These are phyloP conservation scores for Carex cristatella DNA, from an alignment of 176 grass and related monocot genomes.

Conservation along the genomic window DNA sequence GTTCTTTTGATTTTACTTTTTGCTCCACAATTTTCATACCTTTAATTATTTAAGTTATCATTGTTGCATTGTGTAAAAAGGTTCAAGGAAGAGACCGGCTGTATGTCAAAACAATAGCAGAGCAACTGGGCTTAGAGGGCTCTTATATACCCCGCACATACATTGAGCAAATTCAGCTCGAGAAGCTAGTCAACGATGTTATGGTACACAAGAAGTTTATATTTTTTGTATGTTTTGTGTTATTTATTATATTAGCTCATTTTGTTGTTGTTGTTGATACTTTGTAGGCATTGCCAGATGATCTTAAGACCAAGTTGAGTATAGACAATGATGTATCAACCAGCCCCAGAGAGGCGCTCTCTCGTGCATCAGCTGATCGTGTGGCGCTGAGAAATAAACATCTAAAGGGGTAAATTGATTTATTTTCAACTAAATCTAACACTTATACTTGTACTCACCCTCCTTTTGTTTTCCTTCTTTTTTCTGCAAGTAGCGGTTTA, in stretches of 20 bases:
- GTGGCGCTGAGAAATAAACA: constrained; percentile 63
- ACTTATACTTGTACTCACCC: neutral
- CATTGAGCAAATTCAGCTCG: constrained; percentile 97
- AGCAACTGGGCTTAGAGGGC: constrained; percentile 77
- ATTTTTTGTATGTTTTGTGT: neutral
- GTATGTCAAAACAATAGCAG: constrained; percentile 65
- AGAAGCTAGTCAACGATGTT: constrained; percentile 95
- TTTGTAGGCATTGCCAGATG: constrained; percentile 87
- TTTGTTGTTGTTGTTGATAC: neutral
- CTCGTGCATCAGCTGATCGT: constrained; percentile 61
- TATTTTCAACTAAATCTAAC: constrained; percentile 19
- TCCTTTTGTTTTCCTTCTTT: neutral
- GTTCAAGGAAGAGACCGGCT: constrained; percentile 89
- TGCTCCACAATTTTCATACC: neutral
- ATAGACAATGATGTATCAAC: constrained; percentile 85
- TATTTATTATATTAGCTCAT: neutral
- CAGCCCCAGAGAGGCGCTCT: constrained; percentile 92
- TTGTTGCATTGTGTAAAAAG: constrained; percentile 32
- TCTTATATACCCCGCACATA: constrained; percentile 88
- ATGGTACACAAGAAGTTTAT: constrained; percentile 49
- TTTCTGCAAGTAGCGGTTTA: neutral
- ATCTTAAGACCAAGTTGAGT: constrained; percentile 90
- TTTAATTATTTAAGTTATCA: constrained; percentile 1
- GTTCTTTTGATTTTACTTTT: neutral
- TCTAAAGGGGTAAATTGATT: constrained; percentile 57